Percentiles rank a stretch among this genome's conserved stretches.
phyloP scores from a whole-genome alignment of 306 rosid genomes.

The Cicer arietinum region DNA sequence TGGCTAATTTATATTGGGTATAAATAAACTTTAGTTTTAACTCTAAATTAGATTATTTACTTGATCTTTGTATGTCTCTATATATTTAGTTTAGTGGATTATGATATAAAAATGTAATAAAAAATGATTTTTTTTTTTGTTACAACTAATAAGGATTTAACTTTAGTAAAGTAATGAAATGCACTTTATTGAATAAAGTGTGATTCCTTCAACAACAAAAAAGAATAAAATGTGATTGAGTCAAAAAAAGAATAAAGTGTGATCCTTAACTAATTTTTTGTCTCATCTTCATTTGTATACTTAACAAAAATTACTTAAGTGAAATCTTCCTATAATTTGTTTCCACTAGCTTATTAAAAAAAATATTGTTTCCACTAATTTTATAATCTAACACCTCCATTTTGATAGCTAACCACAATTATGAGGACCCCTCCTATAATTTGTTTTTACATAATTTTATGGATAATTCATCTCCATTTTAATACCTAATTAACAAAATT shows the following conservation, averaged over 20 bases:
- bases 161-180: not conserved
- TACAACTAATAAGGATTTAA: not conserved
- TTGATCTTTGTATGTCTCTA: constrained; percentile 21
- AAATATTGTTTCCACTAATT: too few species aligned
- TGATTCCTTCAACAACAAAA: not conserved
- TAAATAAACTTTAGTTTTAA: constrained; percentile 3
- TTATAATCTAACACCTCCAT: too few species aligned
- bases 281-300: too few species aligned
- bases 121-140: not conserved
- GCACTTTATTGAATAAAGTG: not conserved
- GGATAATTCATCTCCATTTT: not conserved
- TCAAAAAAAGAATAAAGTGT: too few species aligned
- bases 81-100: not conserved
- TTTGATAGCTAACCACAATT: too few species aligned
- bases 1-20: constrained; percentile 9
- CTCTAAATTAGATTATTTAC: constrained; percentile 11
- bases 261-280: too few species aligned
- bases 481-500: too few species aligned
- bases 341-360: too few species aligned
- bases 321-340: too few species aligned
- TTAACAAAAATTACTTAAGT: too few species aligned
- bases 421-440: not conserved
- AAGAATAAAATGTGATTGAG: too few species aligned
- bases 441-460: not conserved
- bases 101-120: constrained; percentile 3